Evolutionary conservation across 306 rosid genomes (phyloP).

Genomic region (Styphnolobium japonicum): DNA sequence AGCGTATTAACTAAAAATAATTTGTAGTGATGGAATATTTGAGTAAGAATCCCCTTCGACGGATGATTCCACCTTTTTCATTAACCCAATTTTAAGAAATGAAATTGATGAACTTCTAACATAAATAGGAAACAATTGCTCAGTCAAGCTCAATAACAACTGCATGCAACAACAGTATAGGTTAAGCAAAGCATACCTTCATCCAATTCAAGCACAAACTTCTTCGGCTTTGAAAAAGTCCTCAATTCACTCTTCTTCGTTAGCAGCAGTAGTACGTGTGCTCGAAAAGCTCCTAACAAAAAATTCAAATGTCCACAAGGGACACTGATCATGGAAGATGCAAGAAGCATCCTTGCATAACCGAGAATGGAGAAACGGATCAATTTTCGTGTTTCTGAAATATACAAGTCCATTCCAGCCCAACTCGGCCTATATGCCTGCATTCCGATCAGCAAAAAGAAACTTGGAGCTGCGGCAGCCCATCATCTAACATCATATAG

Average conservation of each 20-base stretch:
- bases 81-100: not conserved
- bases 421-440: constrained; percentile 88
- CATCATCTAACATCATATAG: constrained; percentile 28
- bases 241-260: constrained; percentile 37
- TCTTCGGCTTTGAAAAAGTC: constrained; percentile 36
- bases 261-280: constrained; percentile 27
- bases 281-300: constrained; percentile 22
- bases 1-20: not conserved
- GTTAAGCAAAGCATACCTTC: constrained; percentile 49
- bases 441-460: constrained; percentile 68
- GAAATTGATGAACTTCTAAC: not conserved
- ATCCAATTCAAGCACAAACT: constrained; percentile 47
- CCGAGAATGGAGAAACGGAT: constrained; percentile 66
- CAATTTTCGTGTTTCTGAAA: constrained; percentile 21
- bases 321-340: constrained; percentile 46
- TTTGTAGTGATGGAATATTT: not conserved
- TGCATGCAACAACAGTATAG: not conserved
- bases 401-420: constrained; percentile 45
- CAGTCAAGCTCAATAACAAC: not conserved
- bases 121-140: not conserved
- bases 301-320: constrained; percentile 14
- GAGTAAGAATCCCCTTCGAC: not conserved
- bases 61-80: not conserved
- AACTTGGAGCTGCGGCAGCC: constrained; percentile 31
- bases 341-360: constrained; percentile 46